Base-by-base conservation (phyloP, 768 basidiomycete species). In the Tylopilus felleus region DNA sequence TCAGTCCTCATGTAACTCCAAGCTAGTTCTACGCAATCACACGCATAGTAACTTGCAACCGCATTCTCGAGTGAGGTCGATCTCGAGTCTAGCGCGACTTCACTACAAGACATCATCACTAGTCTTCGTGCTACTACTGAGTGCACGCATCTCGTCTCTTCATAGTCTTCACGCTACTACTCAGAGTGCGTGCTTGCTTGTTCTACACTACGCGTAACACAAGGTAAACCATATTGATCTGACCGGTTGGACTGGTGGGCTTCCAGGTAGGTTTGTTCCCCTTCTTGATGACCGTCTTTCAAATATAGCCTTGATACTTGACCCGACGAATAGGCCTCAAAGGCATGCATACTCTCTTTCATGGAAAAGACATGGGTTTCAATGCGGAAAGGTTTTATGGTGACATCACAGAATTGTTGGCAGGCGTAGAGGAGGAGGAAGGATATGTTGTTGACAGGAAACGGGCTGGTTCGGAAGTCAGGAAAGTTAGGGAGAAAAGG, bases 141-240 rank as follows among this genome's bases (percentile, higher is more conserved):
- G n/a, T n/a, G n/a, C n/a, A n/a, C n/a, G n/a, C n/a, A n/a, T n/a
- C n/a, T n/a, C n/a, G n/a, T n/a, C n/a, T n/a, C n/a, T n/a, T n/a
- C n/a, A n/a, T n/a, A n/a, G n/a, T n/a, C n/a, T n/a, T n/a, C n/a
- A n/a, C n/a, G n/a, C n/a, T n/a, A n/a, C n/a, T n/a, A n/a, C n/a
- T n/a, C n/a, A n/a, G n/a, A n/a, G n/a, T n/a, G n/a, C n/a, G n/a
- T n/a, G n/a, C n/a, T n/a, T n/a, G n/a, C n/a, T n/a, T n/a, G n/a
- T n/a, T n/a, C n/a, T n/a, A n/a, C n/a, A n/a, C n/a, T n/a, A n/a
- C n/a, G n/a, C n/a, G n/a, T n/a, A n/a, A n/a, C 78, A 82, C 35
- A 80, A 88, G 52, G 97, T 97, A 14, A 96, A 92, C 63, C 97
- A 99, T 66, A 80, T 96, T 31, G 91, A 93, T 65, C 80, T 93